Conservation (phyloP, 331 rosid species). For the Spiraea crenata region DNA sequence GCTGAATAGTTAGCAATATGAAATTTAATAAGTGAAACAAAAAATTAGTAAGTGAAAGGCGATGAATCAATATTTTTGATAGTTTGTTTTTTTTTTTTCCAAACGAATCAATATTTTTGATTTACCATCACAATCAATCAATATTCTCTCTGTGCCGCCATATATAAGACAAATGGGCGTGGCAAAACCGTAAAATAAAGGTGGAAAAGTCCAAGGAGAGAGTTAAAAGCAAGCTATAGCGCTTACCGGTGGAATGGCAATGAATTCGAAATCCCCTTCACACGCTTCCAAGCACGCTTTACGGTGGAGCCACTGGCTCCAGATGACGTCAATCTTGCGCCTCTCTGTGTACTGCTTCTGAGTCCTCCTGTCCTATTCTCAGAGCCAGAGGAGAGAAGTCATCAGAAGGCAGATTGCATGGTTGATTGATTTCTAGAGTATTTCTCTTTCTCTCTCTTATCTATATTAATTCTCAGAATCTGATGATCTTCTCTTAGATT, state of each 20-base stretch:
- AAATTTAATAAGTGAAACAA: too few species aligned
- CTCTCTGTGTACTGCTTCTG: slow-evolving; percentile 16
- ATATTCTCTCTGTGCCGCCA: slow-evolving; percentile 42
- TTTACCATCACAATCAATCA: not conserved
- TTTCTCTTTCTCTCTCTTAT: slow-evolving; percentile 11
- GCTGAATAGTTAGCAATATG: too few species aligned
- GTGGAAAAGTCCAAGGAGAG: slow-evolving; percentile 34
- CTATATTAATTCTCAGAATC: not conserved
- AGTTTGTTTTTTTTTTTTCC: too few species aligned
- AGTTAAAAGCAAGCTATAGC: slow-evolving; percentile 14
- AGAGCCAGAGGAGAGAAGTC: slow-evolving; percentile 1
- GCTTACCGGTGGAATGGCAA: not conserved
- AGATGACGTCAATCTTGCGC: slow-evolving; percentile 37
- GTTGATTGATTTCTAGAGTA: slow-evolving; percentile 8
- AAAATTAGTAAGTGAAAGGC: too few species aligned
- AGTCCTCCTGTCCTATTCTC: not conserved
- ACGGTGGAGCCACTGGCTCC: slow-evolving; percentile 13
- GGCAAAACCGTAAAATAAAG: not conserved
- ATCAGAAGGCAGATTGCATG: slow-evolving; percentile 31
- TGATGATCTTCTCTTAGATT: slow-evolving; percentile 21
- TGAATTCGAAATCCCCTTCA: slow-evolving; percentile 34
- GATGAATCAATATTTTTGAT: too few species aligned
- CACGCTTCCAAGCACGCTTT: slow-evolving; percentile 54
- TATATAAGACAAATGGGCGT: slow-evolving; percentile 22
- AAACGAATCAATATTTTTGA: too few species aligned